Base-by-base conservation (phyloP, 1,284 basidiomycete genomes). In the Afroboletus lepidellus region DNA sequence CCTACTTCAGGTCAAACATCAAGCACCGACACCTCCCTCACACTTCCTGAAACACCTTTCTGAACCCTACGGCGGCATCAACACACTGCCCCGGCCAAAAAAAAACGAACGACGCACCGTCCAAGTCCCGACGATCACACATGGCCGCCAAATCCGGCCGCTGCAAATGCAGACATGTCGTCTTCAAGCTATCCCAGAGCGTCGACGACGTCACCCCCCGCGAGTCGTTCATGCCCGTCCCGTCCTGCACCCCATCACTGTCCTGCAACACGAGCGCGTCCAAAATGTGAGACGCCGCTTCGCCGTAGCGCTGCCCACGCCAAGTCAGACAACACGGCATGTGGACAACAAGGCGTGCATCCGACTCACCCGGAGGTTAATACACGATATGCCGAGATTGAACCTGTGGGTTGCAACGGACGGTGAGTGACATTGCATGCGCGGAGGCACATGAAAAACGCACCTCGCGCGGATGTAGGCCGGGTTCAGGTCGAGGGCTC, bases 381-480 rank as follows among this genome's bases (percentile, higher is more conserved):
- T 90, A 65, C 86, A 92, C 1, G 92, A 90, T 57, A 96, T 96
- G 23, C 92, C 94, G 18, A 96, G 77, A 70, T 97, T 96, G 71
- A 91, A 96, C 57, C 92, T 90, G 49, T 11, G 55, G 39, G 42
- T 39, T 41, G 41, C 50, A 8, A 7, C 8, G 30, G 4, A 32
- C 8, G 12, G 16, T 29, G 21, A 24, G n/a, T 20, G 30, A 50
- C 45, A 41, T 32, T 21, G 15, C 24, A 16, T 11, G 41, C 44
- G 16, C 12, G 12, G 41, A 29, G 67, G 72, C 27, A 41, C 7
- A 46, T 24, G 24, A 25, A 46, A 38, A 41, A 51, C 54, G n/a
- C 43, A 86, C 87, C 91, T 81, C 9, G 94, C 94, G 55, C 97
- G 87, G 50, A 98, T 94, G 69, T 98, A 99, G 33, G 84, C 83